Base-by-base conservation (phyloP, 2,329 filamentous ascomycete genomes). In the Trichoderma afroharzianum region DNA sequence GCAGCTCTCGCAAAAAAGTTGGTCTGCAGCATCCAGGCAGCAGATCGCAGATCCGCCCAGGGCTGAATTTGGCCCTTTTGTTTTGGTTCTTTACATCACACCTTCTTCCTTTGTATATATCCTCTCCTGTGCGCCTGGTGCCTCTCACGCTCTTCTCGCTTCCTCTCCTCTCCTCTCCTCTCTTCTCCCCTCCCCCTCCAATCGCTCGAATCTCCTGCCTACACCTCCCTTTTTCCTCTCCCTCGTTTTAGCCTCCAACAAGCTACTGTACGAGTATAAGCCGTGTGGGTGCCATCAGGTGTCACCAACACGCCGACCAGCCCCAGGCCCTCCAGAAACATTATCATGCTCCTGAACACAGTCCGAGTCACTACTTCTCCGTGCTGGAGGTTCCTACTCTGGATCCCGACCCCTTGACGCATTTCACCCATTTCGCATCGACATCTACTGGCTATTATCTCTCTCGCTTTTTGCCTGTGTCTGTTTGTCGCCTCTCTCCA, bases 301-400 rank as follows among this genome's bases (percentile, higher is more conserved):
- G 66, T 70, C 18, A 62, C 68, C 71, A 66, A 71, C 68, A 71
- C 68, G 39, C 33, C 71, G 68, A 58, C 61, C 71, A 55, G 55
- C 26, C 55, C 36, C 61, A 14, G 55, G 32, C 61, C 18, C 36
- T 63, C 73, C 61, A 75, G 74, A 76, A 70, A 72, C 74, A 76
- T 74, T 81, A 82, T 81, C 79, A 83, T 83, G 81, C 82, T 76
- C 80, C 77, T 78, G 75, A 79, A 81, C 78, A 77, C 76, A 75
- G 76, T 74, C 73, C 79, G 79, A 71, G 78, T 79, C 77, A 78
- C 77, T 77, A 78, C 78, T 77, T 82, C 80, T 82, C 80, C 81
- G 76, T 78, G 77, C 75, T 78, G 81, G 81, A 83, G 81, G 74
- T 80, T 82, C 72, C 76, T 81, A 72, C 81, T 80, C 73, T 80